Base-by-base conservation (phyloP, 306 rosid species). In the Astragalus membranaceus region DNA sequence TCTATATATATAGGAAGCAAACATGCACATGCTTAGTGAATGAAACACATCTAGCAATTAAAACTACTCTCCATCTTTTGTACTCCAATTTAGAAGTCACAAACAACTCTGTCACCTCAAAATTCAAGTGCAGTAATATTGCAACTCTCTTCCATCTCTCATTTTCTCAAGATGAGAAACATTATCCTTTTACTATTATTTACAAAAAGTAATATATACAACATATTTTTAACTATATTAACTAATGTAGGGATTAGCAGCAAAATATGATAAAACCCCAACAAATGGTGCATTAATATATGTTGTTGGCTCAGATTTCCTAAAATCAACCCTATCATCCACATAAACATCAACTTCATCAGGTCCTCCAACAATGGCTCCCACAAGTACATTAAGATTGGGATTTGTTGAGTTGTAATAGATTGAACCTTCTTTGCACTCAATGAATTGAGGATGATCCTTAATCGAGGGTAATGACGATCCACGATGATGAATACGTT, bases 231-330 rank as follows among this genome's bases (percentile, higher is more conserved):
- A 41, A 51, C 13, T 42, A 17, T 17, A 43, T 48, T 14, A 85
- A 73, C 42, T 62, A 36, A 58, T 62, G 73, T 67, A 37, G 36
- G 91, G 92, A 70, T 92, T 86, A 44, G 90, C 94, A 39, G 70
- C 80, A 57, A 92, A 86, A 74, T 81, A 89, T 0, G 98, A 90
- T 35, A 89, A 78, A 11, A 55, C 90, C 10, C 98, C 98, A 16
- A 92, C 88, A 72, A 92, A 92, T 0, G 98, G 98, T 42, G 98
- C 98, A 57, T 92, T 92, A 26, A 92, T 92, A 30, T 89, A 92
- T 0, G 98, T 92, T 1, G 98, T 92, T 0, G 98, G 98, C 73
- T 92, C 98, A 0, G 96, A 92, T 42, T 84, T 83, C 61, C 79
- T 83, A 49, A 81, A 89, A 80, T 92, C 91, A 5, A 15, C 88